phyloP scores from a whole-genome alignment of 2,329 filamentous ascomycete genomes.

The Stromatinia cepivora region DNA sequence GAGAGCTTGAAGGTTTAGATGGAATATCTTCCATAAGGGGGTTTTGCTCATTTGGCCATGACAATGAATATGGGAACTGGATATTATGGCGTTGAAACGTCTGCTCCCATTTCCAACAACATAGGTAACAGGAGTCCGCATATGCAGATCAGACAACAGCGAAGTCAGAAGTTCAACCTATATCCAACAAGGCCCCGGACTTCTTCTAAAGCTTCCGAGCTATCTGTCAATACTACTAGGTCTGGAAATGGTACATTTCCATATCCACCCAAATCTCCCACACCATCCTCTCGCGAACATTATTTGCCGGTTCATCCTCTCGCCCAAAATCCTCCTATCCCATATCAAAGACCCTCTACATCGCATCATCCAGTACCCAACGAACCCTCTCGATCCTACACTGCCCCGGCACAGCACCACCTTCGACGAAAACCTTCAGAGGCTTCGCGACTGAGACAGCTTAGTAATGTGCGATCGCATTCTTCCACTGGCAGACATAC shows the following conservation, averaged over 20 bases:
- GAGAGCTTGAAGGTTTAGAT: constrained; percentile 14
- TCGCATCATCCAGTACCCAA: constrained; percentile 31
- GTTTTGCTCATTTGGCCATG: neutral
- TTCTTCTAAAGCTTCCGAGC: constrained; percentile 29
- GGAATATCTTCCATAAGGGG: constrained; percentile 15
- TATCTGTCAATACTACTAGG: constrained; percentile 11
- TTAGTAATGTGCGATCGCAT: constrained; percentile 39
- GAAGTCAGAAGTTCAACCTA: constrained; percentile 38
- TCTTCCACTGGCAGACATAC: constrained; percentile 34
- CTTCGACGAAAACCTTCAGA: constrained; percentile 39
- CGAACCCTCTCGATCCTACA: constrained; percentile 33
- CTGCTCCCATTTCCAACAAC: constrained; percentile 18
- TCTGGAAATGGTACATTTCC: constrained; percentile 8
- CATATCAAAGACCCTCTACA: constrained; percentile 32
- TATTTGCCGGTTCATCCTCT: constrained; percentile 12
- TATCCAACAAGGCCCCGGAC: constrained; percentile 35
- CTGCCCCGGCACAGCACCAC: constrained; percentile 30
- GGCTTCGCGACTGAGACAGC: constrained; percentile 38
- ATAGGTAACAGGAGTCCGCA: constrained; percentile 21
- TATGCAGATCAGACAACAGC: constrained; percentile 30
- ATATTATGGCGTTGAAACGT: constrained; percentile 29
- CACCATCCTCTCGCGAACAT: constrained; percentile 22
- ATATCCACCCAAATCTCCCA: constrained; percentile 28
- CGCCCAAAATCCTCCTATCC: constrained; percentile 14
- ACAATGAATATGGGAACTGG: constrained; percentile 35